These are phyloP conservation scores for Colletotrichum higginsianum DNA, from an alignment of 2,329 filamentous ascomycete genomes.

Conservation along the genomic window DNA sequence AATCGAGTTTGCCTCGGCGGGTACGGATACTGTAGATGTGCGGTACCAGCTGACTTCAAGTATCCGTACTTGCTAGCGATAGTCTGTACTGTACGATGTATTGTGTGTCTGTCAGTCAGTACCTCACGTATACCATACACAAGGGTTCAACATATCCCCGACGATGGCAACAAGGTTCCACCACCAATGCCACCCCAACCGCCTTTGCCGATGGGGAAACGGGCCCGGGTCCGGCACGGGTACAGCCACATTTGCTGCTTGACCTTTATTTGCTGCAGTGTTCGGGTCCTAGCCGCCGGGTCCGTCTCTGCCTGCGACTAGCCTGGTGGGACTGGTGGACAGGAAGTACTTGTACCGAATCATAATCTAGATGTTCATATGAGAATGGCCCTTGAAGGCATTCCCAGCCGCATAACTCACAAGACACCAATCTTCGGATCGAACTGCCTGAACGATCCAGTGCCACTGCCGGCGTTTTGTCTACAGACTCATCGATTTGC, in stretches of 20 bases:
- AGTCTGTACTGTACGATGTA: background rate
- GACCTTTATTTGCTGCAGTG: background rate
- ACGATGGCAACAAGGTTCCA: conserved; percentile 4
- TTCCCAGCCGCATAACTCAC: background rate
- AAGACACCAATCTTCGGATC: conserved; percentile 1
- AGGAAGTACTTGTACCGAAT: background rate
- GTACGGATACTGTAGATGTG: background rate
- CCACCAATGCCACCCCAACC: conserved; percentile 23
- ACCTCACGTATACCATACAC: too few relatives aligned
- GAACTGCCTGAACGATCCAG: background rate
- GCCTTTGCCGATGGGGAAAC: conserved; percentile 26
- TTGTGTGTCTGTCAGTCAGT: background rate
- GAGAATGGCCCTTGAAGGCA: background rate
- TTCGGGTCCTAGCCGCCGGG: background rate
- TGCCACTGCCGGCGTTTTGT: background rate
- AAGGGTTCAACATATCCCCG: too few relatives aligned
- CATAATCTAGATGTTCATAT: background rate
- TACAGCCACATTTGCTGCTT: background rate
- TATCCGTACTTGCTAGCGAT: too few relatives aligned
- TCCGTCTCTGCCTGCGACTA: background rate
- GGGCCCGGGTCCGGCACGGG: conserved; percentile 4
- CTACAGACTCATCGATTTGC: background rate
- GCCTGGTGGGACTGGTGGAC: background rate
- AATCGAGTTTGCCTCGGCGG: background rate
- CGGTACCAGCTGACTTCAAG: background rate